These are phyloP conservation scores for Candida tetrigidarum DNA, from an alignment of 1,139 yeast genomes.

Conservation along the genomic window DNA sequence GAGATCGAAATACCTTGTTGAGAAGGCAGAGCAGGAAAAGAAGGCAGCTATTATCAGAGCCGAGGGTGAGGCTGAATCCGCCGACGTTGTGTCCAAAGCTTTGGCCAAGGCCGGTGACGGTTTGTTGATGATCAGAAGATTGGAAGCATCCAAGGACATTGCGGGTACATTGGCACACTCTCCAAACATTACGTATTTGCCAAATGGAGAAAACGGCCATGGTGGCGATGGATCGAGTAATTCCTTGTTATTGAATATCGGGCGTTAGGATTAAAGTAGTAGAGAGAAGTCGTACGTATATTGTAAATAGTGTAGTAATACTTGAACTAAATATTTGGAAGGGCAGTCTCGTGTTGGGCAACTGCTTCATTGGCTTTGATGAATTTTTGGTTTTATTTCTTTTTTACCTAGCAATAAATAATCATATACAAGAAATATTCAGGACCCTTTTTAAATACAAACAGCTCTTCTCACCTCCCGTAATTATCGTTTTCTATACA, in stretches of 20 bases:
- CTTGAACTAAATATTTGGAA: conserved; percentile 18
- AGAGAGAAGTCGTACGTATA: neutral
- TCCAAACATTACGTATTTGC: conserved; percentile 90
- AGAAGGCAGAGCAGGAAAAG: conserved; percentile 97
- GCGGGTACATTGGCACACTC: conserved; percentile 86
- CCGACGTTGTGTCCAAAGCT: conserved; percentile 93
- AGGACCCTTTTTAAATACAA: no score
- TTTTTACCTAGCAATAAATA: no score
- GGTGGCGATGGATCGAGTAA: conserved; percentile 34
- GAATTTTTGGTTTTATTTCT: conserved; percentile 11
- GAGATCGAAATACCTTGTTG: conserved; percentile 92
- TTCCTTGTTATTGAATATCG: conserved; percentile 46
- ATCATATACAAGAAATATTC: no score
- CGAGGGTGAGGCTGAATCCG: conserved; percentile 99
- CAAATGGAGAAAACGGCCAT: conserved; percentile 49
- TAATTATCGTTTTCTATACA: no score
- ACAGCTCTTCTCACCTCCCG: no score
- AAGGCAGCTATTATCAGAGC: conserved; percentile 96
- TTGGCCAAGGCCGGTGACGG: conserved; percentile 97
- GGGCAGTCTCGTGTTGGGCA: conserved; percentile 9
- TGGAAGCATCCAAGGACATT: conserved; percentile 96
- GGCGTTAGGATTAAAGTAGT: conserved; percentile 31
- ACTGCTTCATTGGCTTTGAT: conserved; percentile 25
- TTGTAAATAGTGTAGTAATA: neutral
- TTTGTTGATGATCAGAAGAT: conserved; percentile 87